phyloP scores from a whole-genome alignment of 257 asterid species.

The Petunia axillaris region DNA sequence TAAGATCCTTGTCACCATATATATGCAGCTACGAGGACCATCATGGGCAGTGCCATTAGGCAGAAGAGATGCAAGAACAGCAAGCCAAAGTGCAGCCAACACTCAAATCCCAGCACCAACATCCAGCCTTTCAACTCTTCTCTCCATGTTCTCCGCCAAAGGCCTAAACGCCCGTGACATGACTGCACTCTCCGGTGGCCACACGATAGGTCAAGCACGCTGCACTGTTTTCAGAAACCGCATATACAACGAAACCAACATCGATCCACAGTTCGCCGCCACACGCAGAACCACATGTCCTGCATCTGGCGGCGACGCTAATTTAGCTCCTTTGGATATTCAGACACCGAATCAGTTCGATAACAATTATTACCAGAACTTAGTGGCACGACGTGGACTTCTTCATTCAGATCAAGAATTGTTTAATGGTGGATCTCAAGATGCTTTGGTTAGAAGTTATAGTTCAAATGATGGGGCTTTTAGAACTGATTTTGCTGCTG shows the following conservation, averaged over 20 bases:
- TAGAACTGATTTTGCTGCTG: constrained; percentile 52
- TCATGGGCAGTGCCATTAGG: constrained; percentile 59
- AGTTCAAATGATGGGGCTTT: constrained; percentile 34
- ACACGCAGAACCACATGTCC: constrained; percentile 57
- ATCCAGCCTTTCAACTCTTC: constrained; percentile 47
- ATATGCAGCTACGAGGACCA: constrained; percentile 57
- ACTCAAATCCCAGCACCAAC: constrained; percentile 49
- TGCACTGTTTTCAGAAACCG: constrained; percentile 54
- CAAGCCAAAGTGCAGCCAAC: constrained; percentile 54
- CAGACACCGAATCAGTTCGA: constrained; percentile 48
- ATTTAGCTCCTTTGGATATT: constrained; percentile 47
- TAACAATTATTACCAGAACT: constrained; percentile 49
- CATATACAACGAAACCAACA: constrained; percentile 65
- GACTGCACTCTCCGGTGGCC: constrained; percentile 71
- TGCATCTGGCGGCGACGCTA: constrained; percentile 46
- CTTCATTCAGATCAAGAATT: constrained; percentile 74
- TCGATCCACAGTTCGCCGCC: constrained; percentile 52
- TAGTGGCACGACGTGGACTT: constrained; percentile 50
- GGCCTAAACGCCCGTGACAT: constrained; percentile 59
- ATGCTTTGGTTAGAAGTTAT: constrained; percentile 47
- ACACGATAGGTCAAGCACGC: constrained; percentile 67
- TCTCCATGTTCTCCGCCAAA: constrained; percentile 44
- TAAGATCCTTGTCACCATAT: no score
- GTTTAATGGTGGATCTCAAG: constrained; percentile 65
- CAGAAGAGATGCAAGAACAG: constrained; percentile 64